Percentiles rank a stretch among this genome's conserved stretches.
Evolutionary conservation across 1,139 yeast genomes (phyloP).

Genomic region (Yamadazyma conglobata): DNA sequence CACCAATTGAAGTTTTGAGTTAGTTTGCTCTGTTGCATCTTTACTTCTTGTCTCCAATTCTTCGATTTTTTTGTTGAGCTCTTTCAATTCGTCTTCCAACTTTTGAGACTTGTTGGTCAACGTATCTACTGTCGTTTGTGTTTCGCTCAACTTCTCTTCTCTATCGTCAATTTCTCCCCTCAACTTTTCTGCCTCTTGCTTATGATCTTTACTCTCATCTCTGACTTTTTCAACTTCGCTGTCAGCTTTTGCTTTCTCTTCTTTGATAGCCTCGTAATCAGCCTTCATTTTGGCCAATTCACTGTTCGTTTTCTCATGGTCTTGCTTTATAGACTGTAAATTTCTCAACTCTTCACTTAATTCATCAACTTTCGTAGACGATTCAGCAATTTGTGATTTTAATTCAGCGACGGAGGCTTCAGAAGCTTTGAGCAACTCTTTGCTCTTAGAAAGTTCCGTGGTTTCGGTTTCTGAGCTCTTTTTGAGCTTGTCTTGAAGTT

Average conservation of each 20-base stretch:
- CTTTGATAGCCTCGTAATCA: neutral
- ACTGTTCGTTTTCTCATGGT: neutral
- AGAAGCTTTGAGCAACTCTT: constrained; percentile 1
- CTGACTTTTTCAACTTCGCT: constrained; percentile 5
- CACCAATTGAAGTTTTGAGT: neutral
- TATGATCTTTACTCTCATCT: constrained; percentile 6
- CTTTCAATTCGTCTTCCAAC: neutral
- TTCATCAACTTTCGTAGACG: constrained; percentile 4
- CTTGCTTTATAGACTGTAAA: too few species aligned
- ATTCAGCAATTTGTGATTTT: neutral
- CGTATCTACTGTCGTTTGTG: constrained; percentile 7
- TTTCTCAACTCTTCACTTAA: constrained; percentile 1
- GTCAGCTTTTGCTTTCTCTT: neutral
- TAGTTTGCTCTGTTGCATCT: neutral
- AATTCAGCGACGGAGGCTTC: neutral
- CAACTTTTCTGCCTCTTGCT: constrained; percentile 1
- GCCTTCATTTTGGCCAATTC: neutral
- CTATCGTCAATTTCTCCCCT: neutral
- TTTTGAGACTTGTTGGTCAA: neutral
- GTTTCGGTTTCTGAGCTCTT: neutral
- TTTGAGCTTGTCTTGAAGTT: constrained; percentile 1
- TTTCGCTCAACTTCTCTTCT: constrained; percentile 2
- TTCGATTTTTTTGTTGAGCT: neutral
- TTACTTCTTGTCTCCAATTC: neutral
- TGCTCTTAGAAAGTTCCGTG: constrained; percentile 1